Percentiles rank a stretch among this genome's conserved stretches.
Conservation (phyloP, 2,329 filamentous ascomycete genomes). For the Colletotrichum sp. region DNA sequence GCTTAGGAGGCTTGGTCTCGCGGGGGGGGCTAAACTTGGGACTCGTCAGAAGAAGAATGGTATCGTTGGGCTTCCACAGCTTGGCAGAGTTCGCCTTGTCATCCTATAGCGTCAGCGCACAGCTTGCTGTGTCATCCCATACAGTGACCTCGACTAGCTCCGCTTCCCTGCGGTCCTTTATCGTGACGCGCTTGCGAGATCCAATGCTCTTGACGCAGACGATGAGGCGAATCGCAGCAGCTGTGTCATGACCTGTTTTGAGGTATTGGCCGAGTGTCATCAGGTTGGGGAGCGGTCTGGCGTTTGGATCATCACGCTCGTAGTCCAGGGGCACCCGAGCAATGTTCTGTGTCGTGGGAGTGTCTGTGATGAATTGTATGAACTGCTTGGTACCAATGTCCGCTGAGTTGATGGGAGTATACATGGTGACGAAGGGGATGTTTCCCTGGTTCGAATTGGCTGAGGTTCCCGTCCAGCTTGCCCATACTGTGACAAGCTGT, state of each 20-base stretch:
- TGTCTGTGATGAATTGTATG: slow-evolving; percentile 56
- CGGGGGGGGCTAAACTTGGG: slow-evolving; percentile 29
- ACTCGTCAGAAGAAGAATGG: slow-evolving; percentile 54
- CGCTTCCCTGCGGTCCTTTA: background rate
- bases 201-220: slow-evolving; percentile 65
- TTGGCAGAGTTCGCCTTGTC: slow-evolving; percentile 49
- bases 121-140: slow-evolving; percentile 62
- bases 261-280: slow-evolving; percentile 63
- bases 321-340: slow-evolving; percentile 53
- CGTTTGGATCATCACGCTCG: slow-evolving; percentile 17
- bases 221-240: slow-evolving; percentile 52
- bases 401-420: slow-evolving; percentile 63
- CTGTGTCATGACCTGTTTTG: slow-evolving; percentile 56
- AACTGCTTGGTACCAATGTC: slow-evolving; percentile 52
- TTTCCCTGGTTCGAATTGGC: slow-evolving; percentile 34
- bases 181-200: slow-evolving; percentile 50
- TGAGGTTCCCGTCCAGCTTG: slow-evolving; percentile 56
- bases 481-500: slow-evolving; percentile 61
- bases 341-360: slow-evolving; percentile 16
- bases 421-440: slow-evolving; percentile 49
- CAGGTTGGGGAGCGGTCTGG: slow-evolving; percentile 43
- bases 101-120: slow-evolving; percentile 59
- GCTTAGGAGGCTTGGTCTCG: background rate
- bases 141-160: slow-evolving; percentile 55
- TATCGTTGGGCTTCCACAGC: slow-evolving; percentile 50